Evolutionary conservation across 345 rosid genomes (phyloP), one percentile per base, ranked within the genome.

Genomic region (Eucalyptus erythrocorys): DNA sequence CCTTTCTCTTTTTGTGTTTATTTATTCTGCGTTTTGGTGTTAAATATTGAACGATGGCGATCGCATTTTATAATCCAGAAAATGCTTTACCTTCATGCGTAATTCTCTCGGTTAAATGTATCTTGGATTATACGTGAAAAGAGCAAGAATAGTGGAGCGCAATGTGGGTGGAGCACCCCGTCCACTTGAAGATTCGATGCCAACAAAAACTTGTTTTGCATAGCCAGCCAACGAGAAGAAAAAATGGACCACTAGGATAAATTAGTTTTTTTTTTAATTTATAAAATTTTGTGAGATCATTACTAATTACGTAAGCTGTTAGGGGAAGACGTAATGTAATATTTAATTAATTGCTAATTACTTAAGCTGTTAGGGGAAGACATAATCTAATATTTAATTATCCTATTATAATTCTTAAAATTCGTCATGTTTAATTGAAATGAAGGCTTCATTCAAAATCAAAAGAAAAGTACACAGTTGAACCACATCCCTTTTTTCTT

Each of bases 291-390:
- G 5, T 51, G 7, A 1, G 24, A 51, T 51, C 10, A 51, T 0
- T 51, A 0, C 10, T 51, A 51, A 51, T 0, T 51, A 51, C 57
- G 10, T 21, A 51, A 21, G 1, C 1, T 21, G 0, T 51, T 21
- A 21, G 2, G 0, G 3, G 2, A 51, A 51, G 0, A 3, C 5
- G 10, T 51, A 1, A 21, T 51, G 19, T 51, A 51, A 51, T 51
- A 55, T 55, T 55, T 55, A 55, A 37, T 17, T 21, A 71, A 51
- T 0, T 51, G 1, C 10, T 51, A 51, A 51, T 0, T 51, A 51
- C 57, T 5, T 21, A 51, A 21, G 1, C 1, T 21, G 0, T 51
- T 21, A 21, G 2, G 0, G 3, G 2, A 51, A 51, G 0, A 3
- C 5, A 4, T 51, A 1, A 21, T 51, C 21, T 51, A 51, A 51